Conservation (phyloP, 2,329 filamentous ascomycete genomes). For the Pezicula carpinea region DNA sequence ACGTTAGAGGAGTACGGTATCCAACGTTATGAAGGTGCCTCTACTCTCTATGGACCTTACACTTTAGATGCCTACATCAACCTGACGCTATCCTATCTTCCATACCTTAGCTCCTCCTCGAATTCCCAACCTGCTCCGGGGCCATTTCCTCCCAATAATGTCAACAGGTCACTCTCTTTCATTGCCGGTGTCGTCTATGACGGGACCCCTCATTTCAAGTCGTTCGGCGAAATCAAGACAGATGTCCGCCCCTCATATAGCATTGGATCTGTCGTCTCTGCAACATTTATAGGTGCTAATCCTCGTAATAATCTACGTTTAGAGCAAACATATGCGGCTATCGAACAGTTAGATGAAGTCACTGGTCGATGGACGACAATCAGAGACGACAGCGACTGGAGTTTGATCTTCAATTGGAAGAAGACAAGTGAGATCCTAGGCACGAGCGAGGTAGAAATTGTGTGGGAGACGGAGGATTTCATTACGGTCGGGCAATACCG, state of each 20-base stretch:
- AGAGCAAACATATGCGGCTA: conserved; percentile 70
- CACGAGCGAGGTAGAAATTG: conserved; percentile 71
- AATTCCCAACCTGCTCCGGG: conserved; percentile 41
- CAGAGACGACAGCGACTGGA: conserved; percentile 77
- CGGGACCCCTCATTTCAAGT: conserved; percentile 56
- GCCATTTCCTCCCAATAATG: conserved; percentile 74
- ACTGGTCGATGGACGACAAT: conserved; percentile 58
- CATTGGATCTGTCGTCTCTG: conserved; percentile 57
- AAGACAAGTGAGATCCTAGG: conserved; percentile 65
- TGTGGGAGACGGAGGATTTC: conserved; percentile 70
- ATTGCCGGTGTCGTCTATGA: conserved; percentile 78
- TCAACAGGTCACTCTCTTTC: conserved; percentile 70
- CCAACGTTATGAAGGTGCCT: conserved; percentile 93
- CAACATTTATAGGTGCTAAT: conserved; percentile 79
- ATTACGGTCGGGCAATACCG: conserved; percentile 66
- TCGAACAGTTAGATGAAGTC: conserved; percentile 56
- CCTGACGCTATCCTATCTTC: conserved; percentile 68
- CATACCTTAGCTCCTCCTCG: conserved; percentile 53
- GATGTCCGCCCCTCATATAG: conserved; percentile 50
- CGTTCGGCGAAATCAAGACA: conserved; percentile 63
- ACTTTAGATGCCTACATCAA: conserved; percentile 86
- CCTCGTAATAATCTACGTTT: conserved; percentile 82
- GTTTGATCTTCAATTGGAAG: conserved; percentile 74
- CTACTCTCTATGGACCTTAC: conserved; percentile 79
- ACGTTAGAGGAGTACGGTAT: conserved; percentile 76